phyloP scores from a whole-genome alignment of 2,329 filamentous ascomycete genomes.

The Amesomyces nigricolor region DNA sequence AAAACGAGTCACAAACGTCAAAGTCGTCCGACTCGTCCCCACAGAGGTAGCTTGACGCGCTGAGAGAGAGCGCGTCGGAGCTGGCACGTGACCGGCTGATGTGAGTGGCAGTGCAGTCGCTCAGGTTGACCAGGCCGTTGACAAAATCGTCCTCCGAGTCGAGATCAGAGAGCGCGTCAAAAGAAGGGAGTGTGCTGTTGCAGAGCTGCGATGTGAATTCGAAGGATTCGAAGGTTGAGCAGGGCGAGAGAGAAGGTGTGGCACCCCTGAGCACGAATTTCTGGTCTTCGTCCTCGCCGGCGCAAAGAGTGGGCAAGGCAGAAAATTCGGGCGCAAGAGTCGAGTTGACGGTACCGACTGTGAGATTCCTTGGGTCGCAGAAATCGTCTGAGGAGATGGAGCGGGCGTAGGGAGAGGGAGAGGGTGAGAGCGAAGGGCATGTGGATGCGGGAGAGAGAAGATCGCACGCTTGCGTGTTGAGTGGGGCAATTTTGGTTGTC shows the following conservation, averaged over 20 bases:
- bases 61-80: conserved; percentile 61
- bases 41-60: conserved; percentile 35
- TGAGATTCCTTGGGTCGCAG: conserved; percentile 87
- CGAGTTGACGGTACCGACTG: conserved; percentile 55
- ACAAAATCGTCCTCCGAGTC: conserved; percentile 88
- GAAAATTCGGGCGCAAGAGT: conserved; percentile 57
- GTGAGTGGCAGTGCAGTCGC: conserved; percentile 46
- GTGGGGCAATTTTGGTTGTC: conserved; percentile 49
- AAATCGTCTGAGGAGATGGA: conserved; percentile 69
- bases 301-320: conserved; percentile 54
- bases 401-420: conserved; percentile 71
- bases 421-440: conserved; percentile 82
- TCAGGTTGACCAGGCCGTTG: conserved; percentile 66
- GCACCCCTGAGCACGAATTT: conserved; percentile 42
- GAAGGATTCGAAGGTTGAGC: conserved; percentile 48
- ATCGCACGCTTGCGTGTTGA: conserved; percentile 59
- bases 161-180: conserved; percentile 82
- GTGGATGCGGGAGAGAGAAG: conserved; percentile 69
- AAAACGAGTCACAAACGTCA: conserved; percentile 60
- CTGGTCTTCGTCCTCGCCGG: conserved; percentile 58
- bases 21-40: conserved; percentile 59
- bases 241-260: conserved; percentile 36
- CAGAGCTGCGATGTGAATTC: conserved; percentile 47
- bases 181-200: conserved; percentile 62
- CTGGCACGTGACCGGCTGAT: conserved; percentile 65